Percentiles rank a stretch among this genome's conserved stretches.
phyloP scores from a whole-genome alignment of 116 monocot genomes.

The Phalaenopsis hybrid region DNA sequence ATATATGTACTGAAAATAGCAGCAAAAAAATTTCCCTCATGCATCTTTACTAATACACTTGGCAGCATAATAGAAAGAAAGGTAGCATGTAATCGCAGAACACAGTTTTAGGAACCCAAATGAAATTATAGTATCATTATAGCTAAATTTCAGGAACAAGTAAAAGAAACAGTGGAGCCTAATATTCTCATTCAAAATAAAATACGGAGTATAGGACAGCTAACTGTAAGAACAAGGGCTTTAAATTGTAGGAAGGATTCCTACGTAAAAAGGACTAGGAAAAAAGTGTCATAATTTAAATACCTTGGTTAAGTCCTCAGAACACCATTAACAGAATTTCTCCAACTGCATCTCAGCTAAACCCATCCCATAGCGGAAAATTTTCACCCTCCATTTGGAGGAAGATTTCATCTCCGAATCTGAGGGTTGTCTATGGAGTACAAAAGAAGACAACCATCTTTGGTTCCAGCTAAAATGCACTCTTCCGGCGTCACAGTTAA shows the following conservation, averaged over 20 bases:
- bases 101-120: background rate
- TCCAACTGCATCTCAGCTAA: background rate
- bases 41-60: background rate
- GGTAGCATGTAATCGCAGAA: background rate
- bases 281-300: background rate
- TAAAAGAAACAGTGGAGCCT: background rate
- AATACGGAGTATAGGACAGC: background rate
- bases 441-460: conserved; percentile 75
- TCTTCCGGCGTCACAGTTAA: conserved; percentile 90
- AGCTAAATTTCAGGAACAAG: background rate
- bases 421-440: conserved; percentile 91
- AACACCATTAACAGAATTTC: conserved; percentile 8
- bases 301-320: background rate
- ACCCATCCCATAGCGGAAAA: conserved; percentile 18
- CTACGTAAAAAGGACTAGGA: background rate
- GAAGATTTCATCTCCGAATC: conserved; percentile 41
- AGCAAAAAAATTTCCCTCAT: background rate
- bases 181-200: background rate
- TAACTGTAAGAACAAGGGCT: background rate
- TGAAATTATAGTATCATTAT: background rate
- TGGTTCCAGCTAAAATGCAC: conserved; percentile 94
- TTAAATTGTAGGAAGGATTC: background rate
- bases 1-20: background rate
- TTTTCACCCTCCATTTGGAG: conserved; percentile 43
- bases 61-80: background rate